Evolutionary conservation across 2,329 filamentous ascomycete species (phyloP).

Genomic region (Periglandula ipomoeae): DNA sequence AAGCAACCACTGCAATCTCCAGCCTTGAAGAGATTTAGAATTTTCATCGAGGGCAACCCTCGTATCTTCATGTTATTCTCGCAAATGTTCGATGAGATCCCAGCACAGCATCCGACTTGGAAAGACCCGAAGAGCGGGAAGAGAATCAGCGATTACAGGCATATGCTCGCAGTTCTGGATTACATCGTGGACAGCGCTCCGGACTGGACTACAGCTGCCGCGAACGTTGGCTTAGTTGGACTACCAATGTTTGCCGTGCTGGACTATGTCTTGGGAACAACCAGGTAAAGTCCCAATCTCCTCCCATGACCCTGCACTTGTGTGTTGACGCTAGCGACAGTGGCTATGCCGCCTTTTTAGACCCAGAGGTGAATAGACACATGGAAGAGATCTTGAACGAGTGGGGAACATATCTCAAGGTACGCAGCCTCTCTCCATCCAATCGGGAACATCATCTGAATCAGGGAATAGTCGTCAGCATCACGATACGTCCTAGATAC

Average conservation of each 20-base stretch:
- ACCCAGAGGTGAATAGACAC: constrained; percentile 43
- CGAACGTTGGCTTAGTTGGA: background rate
- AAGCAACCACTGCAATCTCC: background rate
- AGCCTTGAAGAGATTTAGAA: constrained; percentile 54
- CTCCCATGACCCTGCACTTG: background rate
- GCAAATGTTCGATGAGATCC: constrained; percentile 56
- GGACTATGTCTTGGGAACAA: background rate
- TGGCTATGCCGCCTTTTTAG: constrained; percentile 43
- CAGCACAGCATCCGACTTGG: background rate
- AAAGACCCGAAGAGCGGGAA: background rate
- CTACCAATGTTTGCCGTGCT: background rate
- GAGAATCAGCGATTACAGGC: background rate
- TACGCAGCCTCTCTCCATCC: constrained; percentile 12
- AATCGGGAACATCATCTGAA: background rate
- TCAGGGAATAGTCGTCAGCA: constrained; percentile 29
- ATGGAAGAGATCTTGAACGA: constrained; percentile 45
- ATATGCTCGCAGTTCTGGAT: background rate
- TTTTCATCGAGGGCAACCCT: constrained; percentile 53
- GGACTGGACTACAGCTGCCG: background rate
- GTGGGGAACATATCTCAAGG: constrained; percentile 45
- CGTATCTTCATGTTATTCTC: constrained; percentile 57
- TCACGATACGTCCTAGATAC: constrained; percentile 41
- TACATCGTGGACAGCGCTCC: background rate
- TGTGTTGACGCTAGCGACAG: constrained; percentile 13
- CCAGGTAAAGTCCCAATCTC: background rate